These are phyloP conservation scores for Cutaneotrichosporon sp. DNA, from an alignment of 1,284 basidiomycete species.

Conservation along the genomic window DNA sequence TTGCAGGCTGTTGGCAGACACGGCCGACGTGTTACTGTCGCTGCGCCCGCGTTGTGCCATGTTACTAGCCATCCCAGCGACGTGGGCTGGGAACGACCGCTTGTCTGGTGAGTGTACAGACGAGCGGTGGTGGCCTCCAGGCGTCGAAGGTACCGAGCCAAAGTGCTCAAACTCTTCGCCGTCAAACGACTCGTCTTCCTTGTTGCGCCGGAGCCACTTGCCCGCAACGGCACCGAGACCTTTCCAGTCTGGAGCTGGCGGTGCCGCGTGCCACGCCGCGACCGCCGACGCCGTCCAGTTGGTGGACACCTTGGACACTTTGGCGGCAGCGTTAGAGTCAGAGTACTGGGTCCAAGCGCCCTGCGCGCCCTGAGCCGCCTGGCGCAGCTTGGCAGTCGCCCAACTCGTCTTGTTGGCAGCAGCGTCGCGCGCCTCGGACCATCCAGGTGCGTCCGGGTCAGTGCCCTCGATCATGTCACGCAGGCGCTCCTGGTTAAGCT, in stretches of 20 bases:
- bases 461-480: conserved; percentile 22
- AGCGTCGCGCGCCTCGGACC: conserved; percentile 12
- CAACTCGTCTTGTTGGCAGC: conserved; percentile 8
- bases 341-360: conserved; percentile 15
- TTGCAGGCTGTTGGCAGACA: conserved; percentile 24
- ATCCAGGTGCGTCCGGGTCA: conserved; percentile 23
- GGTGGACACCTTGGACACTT: conserved; percentile 21
- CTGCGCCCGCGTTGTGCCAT: conserved; percentile 5
- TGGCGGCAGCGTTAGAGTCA: conserved; percentile 23
- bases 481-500: conserved; percentile 28
- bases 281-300: conserved; percentile 23
- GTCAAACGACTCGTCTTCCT: conserved; percentile 14
- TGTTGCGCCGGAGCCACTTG: conserved; percentile 3
- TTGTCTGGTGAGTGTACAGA: neutral
- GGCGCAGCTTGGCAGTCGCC: conserved; percentile 12
- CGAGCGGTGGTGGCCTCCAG: neutral
- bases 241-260: conserved; percentile 14
- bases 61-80: neutral
- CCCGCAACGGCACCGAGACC: conserved; percentile 14
- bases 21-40: conserved; percentile 14
- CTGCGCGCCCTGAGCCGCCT: conserved; percentile 6
- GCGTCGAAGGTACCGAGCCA: conserved; percentile 3
- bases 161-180: conserved; percentile 18
- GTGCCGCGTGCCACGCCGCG: conserved; percentile 18
- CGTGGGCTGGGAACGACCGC: neutral